Evolutionary conservation across 2,329 filamentous ascomycete genomes (phyloP).

Genomic region (Neonectria neomacrospora): DNA sequence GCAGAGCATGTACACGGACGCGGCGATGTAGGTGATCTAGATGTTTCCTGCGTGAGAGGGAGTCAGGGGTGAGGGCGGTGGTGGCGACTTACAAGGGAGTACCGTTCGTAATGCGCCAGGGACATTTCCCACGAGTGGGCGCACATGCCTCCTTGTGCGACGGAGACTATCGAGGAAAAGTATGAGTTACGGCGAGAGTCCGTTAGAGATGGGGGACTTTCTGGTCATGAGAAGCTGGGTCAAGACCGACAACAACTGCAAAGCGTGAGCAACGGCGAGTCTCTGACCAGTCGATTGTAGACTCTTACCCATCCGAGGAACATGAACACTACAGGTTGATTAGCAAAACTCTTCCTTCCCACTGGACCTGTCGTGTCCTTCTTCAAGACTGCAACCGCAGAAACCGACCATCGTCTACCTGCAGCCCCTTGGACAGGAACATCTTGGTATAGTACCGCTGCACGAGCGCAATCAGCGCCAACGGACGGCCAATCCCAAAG

Average conservation of each 20-base stretch:
- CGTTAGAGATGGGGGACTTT: neutral
- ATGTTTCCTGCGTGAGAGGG: slow-evolving; percentile 9
- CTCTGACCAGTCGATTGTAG: neutral
- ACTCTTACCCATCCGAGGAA: slow-evolving; percentile 40
- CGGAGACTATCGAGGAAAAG: slow-evolving; percentile 19
- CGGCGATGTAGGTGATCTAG: slow-evolving; percentile 38
- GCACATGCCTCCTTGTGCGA: slow-evolving; percentile 33
- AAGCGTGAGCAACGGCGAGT: slow-evolving; percentile 1
- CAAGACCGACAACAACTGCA: slow-evolving; percentile 23
- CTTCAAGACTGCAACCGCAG: neutral
- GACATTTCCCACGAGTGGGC: slow-evolving; percentile 41
- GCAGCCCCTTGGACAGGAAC: slow-evolving; percentile 40
- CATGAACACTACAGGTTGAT: slow-evolving; percentile 36
- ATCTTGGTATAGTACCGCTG: slow-evolving; percentile 50
- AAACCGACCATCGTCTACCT: slow-evolving; percentile 40
- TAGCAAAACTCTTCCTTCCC: neutral
- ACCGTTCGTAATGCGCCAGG: slow-evolving; percentile 31
- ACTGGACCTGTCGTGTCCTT: too few relatives aligned
- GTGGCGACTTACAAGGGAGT: slow-evolving; percentile 32
- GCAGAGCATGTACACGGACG: slow-evolving; percentile 48
- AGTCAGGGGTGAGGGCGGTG: neutral
- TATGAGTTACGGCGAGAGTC: neutral
- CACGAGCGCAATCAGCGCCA: slow-evolving; percentile 41
- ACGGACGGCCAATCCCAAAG: slow-evolving; percentile 40
- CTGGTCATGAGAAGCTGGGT: slow-evolving; percentile 34